Conservation (phyloP, 2,329 filamentous ascomycete genomes). For the Aurifilum marmelostoma region DNA sequence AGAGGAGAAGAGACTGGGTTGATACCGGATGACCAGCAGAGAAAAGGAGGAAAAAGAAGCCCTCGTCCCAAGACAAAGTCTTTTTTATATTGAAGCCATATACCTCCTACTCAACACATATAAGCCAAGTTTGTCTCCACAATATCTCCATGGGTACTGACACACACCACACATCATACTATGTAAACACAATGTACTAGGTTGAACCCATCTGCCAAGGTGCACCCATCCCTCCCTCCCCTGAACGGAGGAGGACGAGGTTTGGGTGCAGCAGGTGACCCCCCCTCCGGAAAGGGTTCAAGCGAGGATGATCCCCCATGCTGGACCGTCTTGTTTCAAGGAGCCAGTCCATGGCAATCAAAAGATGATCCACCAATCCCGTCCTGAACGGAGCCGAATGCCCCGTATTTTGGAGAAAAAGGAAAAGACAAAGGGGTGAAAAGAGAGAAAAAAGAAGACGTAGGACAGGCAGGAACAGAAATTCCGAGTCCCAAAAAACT, state of each 20-base stretch:
- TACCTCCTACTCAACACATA: neutral
- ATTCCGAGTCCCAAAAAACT: neutral
- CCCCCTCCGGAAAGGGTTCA: neutral
- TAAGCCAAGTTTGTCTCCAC: neutral
- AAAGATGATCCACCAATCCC: constrained; percentile 28
- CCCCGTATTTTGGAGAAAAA: constrained; percentile 12
- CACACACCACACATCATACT: neutral
- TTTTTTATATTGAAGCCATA: constrained; percentile 13
- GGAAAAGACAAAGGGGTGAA: neutral
- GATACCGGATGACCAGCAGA: constrained; percentile 4
- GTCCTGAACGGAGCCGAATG: constrained; percentile 13
- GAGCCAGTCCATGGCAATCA: constrained; percentile 15
- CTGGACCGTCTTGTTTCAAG: constrained; percentile 24
- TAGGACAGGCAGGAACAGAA: neutral
- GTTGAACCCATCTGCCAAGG: too few species aligned
- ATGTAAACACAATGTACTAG: neutral
- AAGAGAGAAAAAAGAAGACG: neutral
- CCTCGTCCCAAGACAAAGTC: neutral
- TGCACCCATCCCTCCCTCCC: neutral
- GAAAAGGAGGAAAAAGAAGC: neutral
- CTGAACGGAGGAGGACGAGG: neutral
- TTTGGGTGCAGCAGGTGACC: constrained; percentile 15
- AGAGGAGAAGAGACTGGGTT: neutral
- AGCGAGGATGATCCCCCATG: constrained; percentile 17
- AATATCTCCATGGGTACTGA: too few species aligned